A percentile compares a stretch with the other conserved stretches of the same genome.
These are phyloP conservation scores for Botryobasidium botryosum DNA, from an alignment of 768 basidiomycete species.

Conservation along the genomic window DNA sequence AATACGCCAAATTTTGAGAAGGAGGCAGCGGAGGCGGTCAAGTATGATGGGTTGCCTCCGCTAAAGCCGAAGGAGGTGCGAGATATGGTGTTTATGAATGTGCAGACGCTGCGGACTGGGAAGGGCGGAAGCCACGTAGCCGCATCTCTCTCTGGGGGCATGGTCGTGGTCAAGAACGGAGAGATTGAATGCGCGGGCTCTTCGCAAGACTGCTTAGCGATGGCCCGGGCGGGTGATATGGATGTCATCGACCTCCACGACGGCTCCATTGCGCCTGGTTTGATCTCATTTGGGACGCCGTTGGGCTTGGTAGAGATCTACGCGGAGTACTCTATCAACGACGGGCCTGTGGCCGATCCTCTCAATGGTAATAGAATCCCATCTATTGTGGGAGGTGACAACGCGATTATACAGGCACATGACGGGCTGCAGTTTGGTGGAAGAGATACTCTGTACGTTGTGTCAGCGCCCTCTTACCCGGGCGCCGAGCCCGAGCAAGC, in stretches of 20 bases:
- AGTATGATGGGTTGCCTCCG: slow-evolving; percentile 62
- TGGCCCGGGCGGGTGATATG: slow-evolving; percentile 15
- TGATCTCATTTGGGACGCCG: slow-evolving; percentile 46
- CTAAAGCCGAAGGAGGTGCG: slow-evolving; percentile 28
- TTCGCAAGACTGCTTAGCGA: slow-evolving; percentile 16
- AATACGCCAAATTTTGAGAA: slow-evolving; percentile 52
- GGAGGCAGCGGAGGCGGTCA: slow-evolving; percentile 42
- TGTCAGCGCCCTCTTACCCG: slow-evolving; percentile 9
- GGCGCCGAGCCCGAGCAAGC: too few relatives aligned
- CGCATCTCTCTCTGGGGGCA: slow-evolving; percentile 19
- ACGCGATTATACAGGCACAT: slow-evolving; percentile 35
- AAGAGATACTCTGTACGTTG: slow-evolving; percentile 46
- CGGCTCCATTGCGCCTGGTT: slow-evolving; percentile 39
- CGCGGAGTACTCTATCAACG: background rate
- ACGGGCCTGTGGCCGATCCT: background rate
- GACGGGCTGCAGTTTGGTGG: slow-evolving; percentile 60
- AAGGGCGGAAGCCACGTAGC: too few relatives aligned
- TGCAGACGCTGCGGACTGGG: slow-evolving; percentile 12
- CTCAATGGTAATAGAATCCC: background rate
- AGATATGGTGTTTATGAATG: slow-evolving; percentile 11
- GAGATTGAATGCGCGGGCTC: slow-evolving; percentile 33
- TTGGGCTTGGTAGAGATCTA: slow-evolving; percentile 57
- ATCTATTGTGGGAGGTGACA: background rate
- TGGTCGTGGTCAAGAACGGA: slow-evolving; percentile 39
- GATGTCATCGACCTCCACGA: slow-evolving; percentile 43